Base-by-base conservation (phyloP, 2,329 filamentous ascomycete species). In the Ophioceras dolichostomum region DNA sequence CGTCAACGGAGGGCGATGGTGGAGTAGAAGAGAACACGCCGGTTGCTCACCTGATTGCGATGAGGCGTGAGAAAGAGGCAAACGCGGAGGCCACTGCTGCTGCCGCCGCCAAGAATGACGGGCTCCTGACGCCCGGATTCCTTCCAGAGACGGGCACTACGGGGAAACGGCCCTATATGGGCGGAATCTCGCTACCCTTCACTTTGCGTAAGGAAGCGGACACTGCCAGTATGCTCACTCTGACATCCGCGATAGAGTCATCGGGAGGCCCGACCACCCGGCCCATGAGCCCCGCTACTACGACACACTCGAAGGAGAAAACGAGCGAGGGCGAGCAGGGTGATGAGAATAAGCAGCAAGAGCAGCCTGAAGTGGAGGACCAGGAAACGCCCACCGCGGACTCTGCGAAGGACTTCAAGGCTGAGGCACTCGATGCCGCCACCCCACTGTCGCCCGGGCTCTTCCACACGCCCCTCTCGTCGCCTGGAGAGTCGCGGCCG, bases 181-280 rank as follows among this genome's bases (percentile, higher is more conserved):
- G 73, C 16, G 78, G 80, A 1, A 72, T 86, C 19, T 80, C 83
- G 0, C 70, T 84, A 46, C 83, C 83, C 0, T 88, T 88, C 50
- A 81, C 73, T 39, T 54, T 88, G 12, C 69, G 70, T 37, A 70
- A 70, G 45, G 69, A 80, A 16, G 70, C 71, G 2, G 70, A 74
- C 4, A 81, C 75, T 14, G 78, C 78, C 1, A 85, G 79, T 57
- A 84, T 81, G 69, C 59, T 79, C 37, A 85, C 81, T 0, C 56
- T 86, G 16, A 61, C 65, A 26, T 73, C 70, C 9, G 49, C 53
- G 5, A 43, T 49, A 16, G 55, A 58, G 4, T 54, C 50, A 49
- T 36, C 42, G 4, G 29, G 28, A 10, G 20, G 16, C 16, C 34
- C 42, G 4, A 50, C 53, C 6, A 44, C 51, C 12, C 45, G 48